A percentile compares a stretch with the other conserved stretches of the same genome.
phyloP scores from a whole-genome alignment of 2,329 filamentous ascomycete species.

The Aspergillus sp. region DNA sequence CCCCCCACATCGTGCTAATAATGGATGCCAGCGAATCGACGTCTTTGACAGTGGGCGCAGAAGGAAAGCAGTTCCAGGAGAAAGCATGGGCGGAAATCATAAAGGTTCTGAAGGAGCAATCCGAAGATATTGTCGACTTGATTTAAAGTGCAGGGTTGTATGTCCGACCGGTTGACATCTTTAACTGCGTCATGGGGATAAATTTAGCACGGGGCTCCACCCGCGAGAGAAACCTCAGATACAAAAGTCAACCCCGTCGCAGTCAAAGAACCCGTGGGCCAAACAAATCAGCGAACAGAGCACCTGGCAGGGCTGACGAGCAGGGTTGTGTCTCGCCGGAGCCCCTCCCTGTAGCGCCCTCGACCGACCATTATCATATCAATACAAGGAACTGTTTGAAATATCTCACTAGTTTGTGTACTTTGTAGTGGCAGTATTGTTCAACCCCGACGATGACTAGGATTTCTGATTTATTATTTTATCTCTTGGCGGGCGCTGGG shows the following conservation, averaged over 20 bases:
- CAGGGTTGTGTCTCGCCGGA: neutral
- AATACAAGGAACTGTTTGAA: neutral
- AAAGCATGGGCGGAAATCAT: slow-evolving; percentile 44
- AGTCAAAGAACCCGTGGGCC: slow-evolving; percentile 7
- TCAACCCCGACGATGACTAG: neutral
- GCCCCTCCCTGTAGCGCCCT: neutral
- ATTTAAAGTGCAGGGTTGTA: neutral
- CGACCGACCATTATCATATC: neutral
- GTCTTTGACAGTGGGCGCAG: slow-evolving; percentile 30
- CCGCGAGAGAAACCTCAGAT: neutral
- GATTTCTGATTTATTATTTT: neutral
- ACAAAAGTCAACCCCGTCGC: neutral
- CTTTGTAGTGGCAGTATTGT: neutral
- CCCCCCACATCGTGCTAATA: slow-evolving; percentile 7
- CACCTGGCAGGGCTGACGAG: slow-evolving; percentile 6
- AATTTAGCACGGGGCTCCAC: neutral
- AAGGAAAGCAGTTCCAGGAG: slow-evolving; percentile 37
- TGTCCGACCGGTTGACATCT: neutral
- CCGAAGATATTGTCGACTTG: slow-evolving; percentile 19
- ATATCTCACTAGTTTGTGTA: neutral
- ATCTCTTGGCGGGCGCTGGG: slow-evolving; percentile 15
- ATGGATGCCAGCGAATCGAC: slow-evolving; percentile 31
- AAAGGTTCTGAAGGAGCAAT: slow-evolving; percentile 29
- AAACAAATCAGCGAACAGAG: neutral
- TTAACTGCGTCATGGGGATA: neutral